Conservation (phyloP, 805 yeast species). For the Wickerhamomyces sydowiorum region DNA sequence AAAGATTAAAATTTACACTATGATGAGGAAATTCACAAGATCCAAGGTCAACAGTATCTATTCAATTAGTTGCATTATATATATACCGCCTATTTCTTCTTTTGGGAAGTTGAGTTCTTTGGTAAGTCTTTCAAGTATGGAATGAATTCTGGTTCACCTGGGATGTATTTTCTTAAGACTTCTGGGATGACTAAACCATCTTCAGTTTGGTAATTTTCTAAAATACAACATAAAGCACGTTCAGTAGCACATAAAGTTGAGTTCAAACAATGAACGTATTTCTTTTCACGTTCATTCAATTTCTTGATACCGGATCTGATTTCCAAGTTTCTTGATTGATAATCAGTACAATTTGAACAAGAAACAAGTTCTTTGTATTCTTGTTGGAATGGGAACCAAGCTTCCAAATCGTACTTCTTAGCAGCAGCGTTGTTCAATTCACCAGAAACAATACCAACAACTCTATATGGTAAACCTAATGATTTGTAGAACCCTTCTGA, state of each 20-base stretch:
- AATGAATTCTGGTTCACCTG: constrained; percentile 97
- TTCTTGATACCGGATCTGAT: constrained; percentile 98
- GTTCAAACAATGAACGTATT: constrained; percentile 97
- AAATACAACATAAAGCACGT: constrained; percentile 94
- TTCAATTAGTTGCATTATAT: not conserved
- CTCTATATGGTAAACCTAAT: constrained; percentile 90
- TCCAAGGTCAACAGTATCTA: too few species aligned
- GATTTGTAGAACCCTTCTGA: constrained; percentile 93
- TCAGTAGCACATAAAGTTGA: constrained; percentile 97
- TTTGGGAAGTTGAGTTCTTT: constrained; percentile 83
- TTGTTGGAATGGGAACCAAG: constrained; percentile 99
- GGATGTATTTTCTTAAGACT: constrained; percentile 92
- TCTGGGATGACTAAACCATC: constrained; percentile 93
- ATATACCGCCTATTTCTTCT: constrained; percentile 34
- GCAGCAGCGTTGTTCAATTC: constrained; percentile 99
- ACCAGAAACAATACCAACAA: constrained; percentile 97
- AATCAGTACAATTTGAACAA: constrained; percentile 98
- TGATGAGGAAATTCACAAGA: too few species aligned
- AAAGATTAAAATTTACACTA: too few species aligned
- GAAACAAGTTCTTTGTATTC: constrained; percentile 98
- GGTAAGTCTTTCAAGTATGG: constrained; percentile 90
- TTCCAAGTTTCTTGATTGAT: constrained; percentile 97
- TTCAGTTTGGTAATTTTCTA: constrained; percentile 97
- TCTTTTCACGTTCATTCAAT: constrained; percentile 91
- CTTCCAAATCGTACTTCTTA: constrained; percentile 97